Evolutionary conservation across 306 rosid species (phyloP).

Genomic region (Castanea crenata): DNA sequence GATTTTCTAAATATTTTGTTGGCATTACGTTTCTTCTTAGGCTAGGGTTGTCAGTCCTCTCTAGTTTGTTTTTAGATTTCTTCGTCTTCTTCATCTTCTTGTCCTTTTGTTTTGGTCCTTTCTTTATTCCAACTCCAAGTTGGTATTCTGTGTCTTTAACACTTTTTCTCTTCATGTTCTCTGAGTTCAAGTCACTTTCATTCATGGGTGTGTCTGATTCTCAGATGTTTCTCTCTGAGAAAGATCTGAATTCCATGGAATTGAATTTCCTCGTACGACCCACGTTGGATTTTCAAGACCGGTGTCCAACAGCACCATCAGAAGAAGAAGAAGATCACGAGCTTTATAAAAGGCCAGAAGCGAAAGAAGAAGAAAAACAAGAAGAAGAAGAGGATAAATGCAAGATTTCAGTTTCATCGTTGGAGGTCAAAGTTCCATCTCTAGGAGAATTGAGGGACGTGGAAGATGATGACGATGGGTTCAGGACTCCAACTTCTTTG

Average conservation of each 20-base stretch:
- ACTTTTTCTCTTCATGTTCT: background rate
- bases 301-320: conserved; percentile 2
- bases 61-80: background rate
- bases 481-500: conserved; percentile 64
- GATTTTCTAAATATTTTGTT: background rate
- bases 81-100: background rate
- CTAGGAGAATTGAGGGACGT: background rate
- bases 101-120: background rate
- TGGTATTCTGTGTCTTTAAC: too few species aligned
- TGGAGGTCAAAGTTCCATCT: conserved; percentile 38
- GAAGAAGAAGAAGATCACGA: background rate
- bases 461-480: conserved; percentile 35
- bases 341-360: background rate
- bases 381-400: conserved; percentile 14
- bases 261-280: conserved; percentile 27
- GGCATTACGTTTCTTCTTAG: background rate
- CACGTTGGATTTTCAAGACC: conserved; percentile 11
- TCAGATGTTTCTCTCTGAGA: conserved; percentile 37
- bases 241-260: conserved; percentile 33
- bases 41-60: background rate
- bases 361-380: background rate
- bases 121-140: background rate
- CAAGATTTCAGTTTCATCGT: conserved; percentile 19
- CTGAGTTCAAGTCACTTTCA: conserved; percentile 10
- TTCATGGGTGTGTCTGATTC: conserved; percentile 39